phyloP scores from a whole-genome alignment of 345 rosid species.

The Citrus sinensis region DNA sequence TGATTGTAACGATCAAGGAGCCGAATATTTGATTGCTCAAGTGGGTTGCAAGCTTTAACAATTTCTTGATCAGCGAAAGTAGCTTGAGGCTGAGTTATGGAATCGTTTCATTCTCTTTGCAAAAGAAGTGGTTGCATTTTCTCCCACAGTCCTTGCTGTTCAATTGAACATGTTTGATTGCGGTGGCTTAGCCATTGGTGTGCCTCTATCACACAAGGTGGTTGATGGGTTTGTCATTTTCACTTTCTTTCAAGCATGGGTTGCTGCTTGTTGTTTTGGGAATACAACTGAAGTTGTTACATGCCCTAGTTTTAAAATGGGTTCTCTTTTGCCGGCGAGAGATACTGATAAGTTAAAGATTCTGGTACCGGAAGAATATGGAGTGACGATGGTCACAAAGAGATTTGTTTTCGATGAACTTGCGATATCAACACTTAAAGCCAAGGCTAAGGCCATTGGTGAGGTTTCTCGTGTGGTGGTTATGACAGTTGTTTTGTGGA shows the following conservation, averaged over 20 bases:
- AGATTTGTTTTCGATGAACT: slow-evolving; percentile 15
- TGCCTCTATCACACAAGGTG: slow-evolving; percentile 13
- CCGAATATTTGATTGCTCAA: slow-evolving; percentile 20
- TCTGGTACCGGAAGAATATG: background rate
- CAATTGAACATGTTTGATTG: slow-evolving; percentile 25
- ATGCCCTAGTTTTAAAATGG: background rate
- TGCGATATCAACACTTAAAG: slow-evolving; percentile 13
- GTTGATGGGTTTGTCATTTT: slow-evolving; percentile 20
- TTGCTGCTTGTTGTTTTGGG: slow-evolving; percentile 8
- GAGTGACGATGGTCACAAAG: slow-evolving; percentile 1
- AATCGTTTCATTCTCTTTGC: slow-evolving; percentile 6
- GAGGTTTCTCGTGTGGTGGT: slow-evolving; percentile 16
- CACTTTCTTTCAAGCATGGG: slow-evolving; percentile 23
- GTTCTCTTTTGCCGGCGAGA: slow-evolving; percentile 13
- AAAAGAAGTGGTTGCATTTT: background rate
- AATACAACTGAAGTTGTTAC: background rate
- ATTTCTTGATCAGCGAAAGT: slow-evolving; percentile 4
- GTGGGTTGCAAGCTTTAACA: slow-evolving; percentile 2
- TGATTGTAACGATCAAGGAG: slow-evolving; percentile 29
- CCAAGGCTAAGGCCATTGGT: background rate
- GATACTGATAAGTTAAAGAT: background rate
- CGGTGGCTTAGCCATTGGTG: slow-evolving; percentile 23
- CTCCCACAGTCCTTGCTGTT: slow-evolving; percentile 7
- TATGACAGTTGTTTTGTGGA: slow-evolving; percentile 21
- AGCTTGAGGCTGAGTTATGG: background rate